These are phyloP conservation scores for Elsinoe ampelina DNA, from an alignment of 2,329 filamentous ascomycete species.

Conservation along the genomic window DNA sequence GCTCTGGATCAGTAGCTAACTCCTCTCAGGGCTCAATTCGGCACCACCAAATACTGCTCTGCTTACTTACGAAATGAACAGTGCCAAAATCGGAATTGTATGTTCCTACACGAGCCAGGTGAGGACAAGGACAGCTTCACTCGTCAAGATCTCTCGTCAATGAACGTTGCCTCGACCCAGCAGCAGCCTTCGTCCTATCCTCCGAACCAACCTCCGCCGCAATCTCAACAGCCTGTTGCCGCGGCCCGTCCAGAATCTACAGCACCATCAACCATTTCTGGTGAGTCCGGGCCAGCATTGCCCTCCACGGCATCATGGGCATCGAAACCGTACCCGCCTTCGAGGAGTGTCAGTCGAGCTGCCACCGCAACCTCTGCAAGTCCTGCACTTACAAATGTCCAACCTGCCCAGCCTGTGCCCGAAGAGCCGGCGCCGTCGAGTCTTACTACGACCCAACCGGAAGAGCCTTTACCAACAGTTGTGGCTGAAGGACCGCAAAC, in stretches of 20 bases:
- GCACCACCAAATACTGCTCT: constrained; percentile 97
- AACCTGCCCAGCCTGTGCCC: constrained; percentile 12
- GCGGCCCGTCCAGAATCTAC: constrained; percentile 43
- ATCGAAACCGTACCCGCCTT: constrained; percentile 54
- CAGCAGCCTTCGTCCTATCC: constrained; percentile 41
- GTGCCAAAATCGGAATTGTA: constrained; percentile 92
- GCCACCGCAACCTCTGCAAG: constrained; percentile 76
- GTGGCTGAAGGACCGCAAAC: constrained; percentile 13
- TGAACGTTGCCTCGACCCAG: constrained; percentile 80
- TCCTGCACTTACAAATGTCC: constrained; percentile 49
- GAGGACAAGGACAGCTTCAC: constrained; percentile 97
- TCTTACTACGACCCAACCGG: background rate
- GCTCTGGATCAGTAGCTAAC: background rate
- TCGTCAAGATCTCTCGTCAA: constrained; percentile 83
- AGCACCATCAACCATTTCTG: constrained; percentile 21
- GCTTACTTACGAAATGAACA: constrained; percentile 90
- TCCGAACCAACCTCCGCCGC: constrained; percentile 39
- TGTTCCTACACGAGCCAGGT: constrained; percentile 96
- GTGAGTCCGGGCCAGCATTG: constrained; percentile 67
- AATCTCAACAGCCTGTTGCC: constrained; percentile 42
- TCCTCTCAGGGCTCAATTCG: constrained; percentile 53
- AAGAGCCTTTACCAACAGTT: constrained; percentile 11
- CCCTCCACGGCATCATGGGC: constrained; percentile 94
- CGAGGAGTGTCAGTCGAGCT: constrained; percentile 65
- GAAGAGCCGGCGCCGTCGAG: background rate